These are phyloP conservation scores for Fomitopsis pinicola DNA, from an alignment of 1,284 basidiomycete species.

Conservation along the genomic window DNA sequence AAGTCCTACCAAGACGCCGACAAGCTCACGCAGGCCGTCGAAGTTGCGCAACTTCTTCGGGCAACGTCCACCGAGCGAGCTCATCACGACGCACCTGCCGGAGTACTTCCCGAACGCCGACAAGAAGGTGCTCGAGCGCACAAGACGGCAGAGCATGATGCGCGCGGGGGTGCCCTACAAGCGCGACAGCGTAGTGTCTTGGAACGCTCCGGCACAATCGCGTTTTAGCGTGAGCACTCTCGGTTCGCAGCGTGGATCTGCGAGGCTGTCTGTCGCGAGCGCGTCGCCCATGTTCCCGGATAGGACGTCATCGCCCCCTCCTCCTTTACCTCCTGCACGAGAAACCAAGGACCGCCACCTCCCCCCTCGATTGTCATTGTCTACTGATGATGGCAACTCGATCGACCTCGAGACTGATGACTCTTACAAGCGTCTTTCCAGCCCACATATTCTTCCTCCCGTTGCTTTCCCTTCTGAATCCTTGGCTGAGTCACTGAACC, in stretches of 20 bases:
- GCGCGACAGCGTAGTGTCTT: constrained; percentile 33
- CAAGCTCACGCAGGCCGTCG: constrained; percentile 46
- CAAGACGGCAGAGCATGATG: constrained; percentile 84
- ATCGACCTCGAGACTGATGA: constrained; percentile 17
- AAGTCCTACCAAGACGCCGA: constrained; percentile 30
- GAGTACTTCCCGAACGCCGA: constrained; percentile 96
- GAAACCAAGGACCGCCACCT: constrained; percentile 26
- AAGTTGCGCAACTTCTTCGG: constrained; percentile 97
- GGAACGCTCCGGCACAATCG: constrained; percentile 38
- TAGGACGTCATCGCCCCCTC: constrained; percentile 14
- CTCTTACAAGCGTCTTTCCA: constrained; percentile 22
- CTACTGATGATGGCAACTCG: constrained; percentile 43
- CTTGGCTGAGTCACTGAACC: constrained; percentile 72
- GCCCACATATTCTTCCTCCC: constrained; percentile 71
- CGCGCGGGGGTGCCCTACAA: constrained; percentile 25
- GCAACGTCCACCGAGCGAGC: constrained; percentile 93
- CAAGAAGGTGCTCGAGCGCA: constrained; percentile 84
- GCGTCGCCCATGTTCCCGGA: constrained; percentile 26
- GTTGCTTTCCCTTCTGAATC: constrained; percentile 78
- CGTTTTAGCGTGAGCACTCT: constrained; percentile 69
- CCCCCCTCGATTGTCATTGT: constrained; percentile 62
- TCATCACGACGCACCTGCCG: constrained; percentile 93
- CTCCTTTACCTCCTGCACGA: constrained; percentile 22
- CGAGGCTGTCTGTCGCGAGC: constrained; percentile 48
- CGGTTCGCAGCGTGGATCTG: constrained; percentile 44